Conservation (phyloP, 495 filamentous ascomycete species). For the Aspergillus taichungensis region DNA sequence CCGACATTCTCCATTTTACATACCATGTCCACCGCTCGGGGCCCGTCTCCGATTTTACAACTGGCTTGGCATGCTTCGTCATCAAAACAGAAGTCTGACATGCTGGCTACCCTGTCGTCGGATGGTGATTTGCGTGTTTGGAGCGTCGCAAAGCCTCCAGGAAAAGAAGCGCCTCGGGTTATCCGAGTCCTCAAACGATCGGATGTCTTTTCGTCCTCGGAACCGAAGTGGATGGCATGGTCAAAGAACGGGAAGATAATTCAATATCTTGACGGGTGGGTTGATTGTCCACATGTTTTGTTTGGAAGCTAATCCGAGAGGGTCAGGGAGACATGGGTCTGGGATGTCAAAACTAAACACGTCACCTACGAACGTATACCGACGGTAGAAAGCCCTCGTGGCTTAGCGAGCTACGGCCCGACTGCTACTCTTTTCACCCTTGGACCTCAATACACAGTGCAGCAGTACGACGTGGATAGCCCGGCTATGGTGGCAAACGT, state of each 20-base stretch:
- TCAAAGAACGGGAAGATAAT: slow-evolving; percentile 95
- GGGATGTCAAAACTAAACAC: slow-evolving; percentile 96
- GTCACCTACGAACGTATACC: slow-evolving; percentile 82
- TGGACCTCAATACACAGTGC: slow-evolving; percentile 76
- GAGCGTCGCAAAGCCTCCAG: slow-evolving; percentile 86
- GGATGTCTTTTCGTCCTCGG: slow-evolving; percentile 57
- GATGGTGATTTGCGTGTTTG: slow-evolving; percentile 93
- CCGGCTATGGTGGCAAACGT: slow-evolving; percentile 73
- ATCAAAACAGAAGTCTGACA: slow-evolving; percentile 93
- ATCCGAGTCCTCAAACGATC: slow-evolving; percentile 78
- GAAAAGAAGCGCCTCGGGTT: slow-evolving; percentile 66
- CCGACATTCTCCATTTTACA: slow-evolving; percentile 93
- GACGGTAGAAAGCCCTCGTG: slow-evolving; percentile 71
- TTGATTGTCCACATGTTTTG: slow-evolving; percentile 8
- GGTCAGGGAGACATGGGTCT: slow-evolving; percentile 76
- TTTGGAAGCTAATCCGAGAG: slow-evolving; percentile 5
- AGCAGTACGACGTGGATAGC: slow-evolving; percentile 88
- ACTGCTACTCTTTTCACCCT: slow-evolving; percentile 89
- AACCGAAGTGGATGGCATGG: slow-evolving; percentile 95
- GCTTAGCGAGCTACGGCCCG: slow-evolving; percentile 80
- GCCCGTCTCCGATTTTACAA: slow-evolving; percentile 81
- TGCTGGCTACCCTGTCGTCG: slow-evolving; percentile 86
- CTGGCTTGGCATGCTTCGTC: slow-evolving; percentile 97
- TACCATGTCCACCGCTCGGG: slow-evolving; percentile 72
- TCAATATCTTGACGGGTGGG: slow-evolving; percentile 87